Base-by-base conservation (phyloP, 495 filamentous ascomycete genomes). In the Bombardia bombarda region DNA sequence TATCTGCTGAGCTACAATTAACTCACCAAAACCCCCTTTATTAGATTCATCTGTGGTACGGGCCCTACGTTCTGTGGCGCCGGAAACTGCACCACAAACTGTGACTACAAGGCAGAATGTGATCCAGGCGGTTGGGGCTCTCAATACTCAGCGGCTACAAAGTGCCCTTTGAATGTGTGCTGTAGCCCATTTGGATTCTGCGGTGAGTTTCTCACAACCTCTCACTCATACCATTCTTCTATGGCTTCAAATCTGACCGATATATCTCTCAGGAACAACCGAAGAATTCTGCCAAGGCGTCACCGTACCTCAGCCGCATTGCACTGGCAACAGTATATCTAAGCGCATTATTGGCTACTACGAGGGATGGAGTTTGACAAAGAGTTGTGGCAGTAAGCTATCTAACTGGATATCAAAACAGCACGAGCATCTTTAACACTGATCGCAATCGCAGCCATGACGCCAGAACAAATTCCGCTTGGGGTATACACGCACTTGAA, bases 331-430 rank as follows among this genome's bases (percentile, higher is more conserved):
- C 28, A 13, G 19, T 5, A 4, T 4, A 5, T 32, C 14, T 4
- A 21, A 7, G 4, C 17, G 37, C 65, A 37, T 42, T 8, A 51
- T 62, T 31, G 56, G 39, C 0, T 62, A 55, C 38, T 62, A 48
- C 24, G 58, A 62, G 28, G 48, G 45, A 2, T 62, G 28, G 37
- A 51, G 43, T 25, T 3, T 25, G 8, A 30, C 40, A 1, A 40
- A 48, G 9, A 22, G 43, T 0, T 61, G 58, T 34, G 19, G 51
- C 18, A 5, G 7, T 8, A 17, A 9, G 32, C 16, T 34, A 6
- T 3, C 22, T 10, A 26, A 42, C 10, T n/a, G n/a, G n/a, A n/a
- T n/a, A n/a, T n/a, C n/a, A n/a, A n/a, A n/a, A n/a, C n/a, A n/a
- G n/a, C n/a, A n/a, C n/a, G n/a, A n/a, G n/a, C n/a, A n/a, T n/a